Evolutionary conservation across 805 yeast genomes (phyloP), one percentile per base, ranked within the genome.

Genomic region (Monosporozyma aerobia): DNA sequence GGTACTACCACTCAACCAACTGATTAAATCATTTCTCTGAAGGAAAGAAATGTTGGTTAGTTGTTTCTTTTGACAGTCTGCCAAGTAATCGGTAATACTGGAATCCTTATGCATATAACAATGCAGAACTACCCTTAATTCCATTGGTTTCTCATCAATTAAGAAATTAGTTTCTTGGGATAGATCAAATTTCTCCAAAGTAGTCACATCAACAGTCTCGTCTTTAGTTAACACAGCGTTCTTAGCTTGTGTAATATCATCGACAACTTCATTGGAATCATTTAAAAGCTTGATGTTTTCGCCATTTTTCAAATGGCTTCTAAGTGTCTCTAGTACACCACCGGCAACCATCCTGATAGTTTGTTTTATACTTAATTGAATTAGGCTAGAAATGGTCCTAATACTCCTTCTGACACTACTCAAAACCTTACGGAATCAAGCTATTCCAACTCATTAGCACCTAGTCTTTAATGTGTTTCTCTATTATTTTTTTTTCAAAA

Each of bases 1-100:
- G 3, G 82, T 73, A 22, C 80, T 75, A 3, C 96, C 96, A 54
- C 77, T 78, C 50, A 92, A 75, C 90, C 94, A 90, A 32, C 87
- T 78, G 51, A 85, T 76, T 55, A 92, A 76, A 64, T 92, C 96
- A 8, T 89, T 83, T 69, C 95, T 82, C 61, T 89, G 95, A 64
- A 87, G 69, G 63, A 92, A 90, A 53, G 87, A 82, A 64, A 92
- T 78, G 56, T 87, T 87, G 2, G 81, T 75, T 35, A 92, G 76
- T 2, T 79, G 76, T 41, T 77, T 71, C 49, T 76, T 77, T 60
- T 81, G 84, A 57, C 96, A 87, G 40, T 79, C 82, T 10, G 82
- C 77, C 54, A 89, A 78, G 65, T 92, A 90, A 51, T 88, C 95
- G 11, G 96, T 84, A 46, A 90, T 84, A 41, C 83, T 78, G 29